Base-by-base conservation (phyloP, 1,284 basidiomycete species). In the Cerrena zonata region DNA sequence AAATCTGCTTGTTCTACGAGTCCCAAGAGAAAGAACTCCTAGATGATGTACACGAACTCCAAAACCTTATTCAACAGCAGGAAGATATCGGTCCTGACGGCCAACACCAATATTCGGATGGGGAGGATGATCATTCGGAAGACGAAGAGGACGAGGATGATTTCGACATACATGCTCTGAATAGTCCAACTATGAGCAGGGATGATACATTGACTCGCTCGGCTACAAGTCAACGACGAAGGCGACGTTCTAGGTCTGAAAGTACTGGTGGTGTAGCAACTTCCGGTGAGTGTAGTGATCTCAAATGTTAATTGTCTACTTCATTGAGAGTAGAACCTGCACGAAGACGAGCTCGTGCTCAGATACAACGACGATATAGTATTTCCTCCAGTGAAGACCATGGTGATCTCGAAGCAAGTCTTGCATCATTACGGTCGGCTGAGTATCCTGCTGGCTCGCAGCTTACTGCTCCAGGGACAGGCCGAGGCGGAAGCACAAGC, bases 1-100 rank as follows among this genome's bases (percentile, higher is more conserved):
- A 95, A 76, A 87, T 98, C 21, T 73, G 75, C 26, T 56, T 74
- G 0, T 98, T 98, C 66, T 98, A 97, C 68, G 77, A 80, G 51
- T 62, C 71, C 5, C 91, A 94, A 66, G 84, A 89, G 60, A 78
- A 75, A 37, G 89, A 94, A 52, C 66, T 94, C 1, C 61, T 81
- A 12, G 75, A 77, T 2, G 84, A 89, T 25, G 71, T 89, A 4
- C 70, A 73, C 1, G 73, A 79, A 18, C 65, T 95, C 38, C 82
- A 89, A 58, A 77, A 76, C n/a, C 79, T 86, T 37, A 74, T 93
- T 4, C 63, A 70, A 23, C 68, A 75, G 56, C 80, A 86, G 61
- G 90, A 93, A 57, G 79, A 83, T 49, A 69, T 75, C 2, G 88
- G 86, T 0, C 65, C 84, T 21, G 75, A 76, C 66, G 71, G 62